A percentile compares a stretch with the other conserved stretches of the same genome.
Conservation (phyloP, 306 rosid genomes). For the Mimosa pudica region DNA sequence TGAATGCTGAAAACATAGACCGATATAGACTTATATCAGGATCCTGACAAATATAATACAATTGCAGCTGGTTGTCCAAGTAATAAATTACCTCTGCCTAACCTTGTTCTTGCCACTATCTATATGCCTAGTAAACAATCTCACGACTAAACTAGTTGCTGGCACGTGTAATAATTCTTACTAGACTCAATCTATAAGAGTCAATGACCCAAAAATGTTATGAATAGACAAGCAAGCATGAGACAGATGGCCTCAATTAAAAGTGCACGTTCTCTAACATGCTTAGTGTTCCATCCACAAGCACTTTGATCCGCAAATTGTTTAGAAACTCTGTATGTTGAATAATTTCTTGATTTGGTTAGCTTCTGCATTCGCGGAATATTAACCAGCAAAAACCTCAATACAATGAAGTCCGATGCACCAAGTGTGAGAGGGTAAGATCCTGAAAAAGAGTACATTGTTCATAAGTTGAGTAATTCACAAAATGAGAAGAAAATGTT, state of each 20-base stretch:
- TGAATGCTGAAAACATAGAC: background rate
- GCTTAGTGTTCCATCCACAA: background rate
- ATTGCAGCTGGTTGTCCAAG: background rate
- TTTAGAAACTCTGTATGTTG: background rate
- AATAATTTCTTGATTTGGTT: background rate
- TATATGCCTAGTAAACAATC: background rate
- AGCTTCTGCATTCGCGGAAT: background rate
- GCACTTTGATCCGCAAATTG: background rate
- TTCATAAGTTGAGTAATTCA: background rate
- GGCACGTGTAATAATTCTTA: background rate
- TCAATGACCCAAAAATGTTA: background rate
- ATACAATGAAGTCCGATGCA: background rate
- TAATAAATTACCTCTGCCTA: background rate
- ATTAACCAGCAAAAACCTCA: background rate
- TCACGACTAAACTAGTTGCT: background rate
- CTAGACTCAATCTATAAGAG: background rate
- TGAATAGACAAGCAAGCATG: background rate
- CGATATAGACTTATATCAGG: background rate
- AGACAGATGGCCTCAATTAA: background rate
- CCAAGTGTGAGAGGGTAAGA: constrained; percentile 14
- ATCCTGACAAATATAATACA: background rate
- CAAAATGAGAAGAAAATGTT: background rate
- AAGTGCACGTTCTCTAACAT: background rate
- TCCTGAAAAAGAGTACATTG: constrained; percentile 17
- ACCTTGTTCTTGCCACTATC: background rate